Conservation (phyloP, 78 protist species). For the Dictyostelium citrinum region DNA sequence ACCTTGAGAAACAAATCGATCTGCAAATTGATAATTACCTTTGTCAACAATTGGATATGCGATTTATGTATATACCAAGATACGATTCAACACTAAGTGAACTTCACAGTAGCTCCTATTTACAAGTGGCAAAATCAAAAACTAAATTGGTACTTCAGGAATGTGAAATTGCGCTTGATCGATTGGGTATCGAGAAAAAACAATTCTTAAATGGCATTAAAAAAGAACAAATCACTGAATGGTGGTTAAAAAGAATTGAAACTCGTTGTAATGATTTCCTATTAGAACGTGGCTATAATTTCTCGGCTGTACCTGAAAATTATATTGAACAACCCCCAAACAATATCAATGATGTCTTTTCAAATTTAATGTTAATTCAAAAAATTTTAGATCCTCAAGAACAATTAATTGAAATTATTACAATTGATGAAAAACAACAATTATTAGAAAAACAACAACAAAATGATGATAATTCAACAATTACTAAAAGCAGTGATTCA, state of each 20-base stretch:
- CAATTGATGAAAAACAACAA: slow-evolving; percentile 1
- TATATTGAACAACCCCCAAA: slow-evolving; percentile 65
- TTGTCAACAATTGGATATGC: not conserved
- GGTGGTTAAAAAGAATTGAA: slow-evolving; percentile 69
- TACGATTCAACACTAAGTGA: slow-evolving; percentile 28
- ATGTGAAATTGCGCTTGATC: slow-evolving; percentile 31
- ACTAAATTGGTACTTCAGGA: slow-evolving; percentile 29
- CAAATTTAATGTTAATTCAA: slow-evolving; percentile 50
- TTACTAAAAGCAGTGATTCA: not conserved
- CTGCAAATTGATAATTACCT: slow-evolving; percentile 25
- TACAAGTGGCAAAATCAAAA: slow-evolving; percentile 10
- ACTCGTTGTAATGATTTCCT: slow-evolving; percentile 13
- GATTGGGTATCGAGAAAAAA: not conserved
- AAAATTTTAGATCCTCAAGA: slow-evolving; percentile 51
- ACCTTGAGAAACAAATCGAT: not conserved
- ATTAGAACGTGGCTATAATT: slow-evolving; percentile 52
- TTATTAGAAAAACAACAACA: not conserved
- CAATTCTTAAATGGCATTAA: slow-evolving; percentile 21
- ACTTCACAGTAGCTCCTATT: not conserved
- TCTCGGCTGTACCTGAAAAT: slow-evolving; percentile 55
- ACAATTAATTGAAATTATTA: slow-evolving; percentile 28
- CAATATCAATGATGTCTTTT: slow-evolving; percentile 37
- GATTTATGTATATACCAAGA: slow-evolving; percentile 57
- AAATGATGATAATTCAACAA: no score
- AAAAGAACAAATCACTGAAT: slow-evolving; percentile 61